Evolutionary conservation across 352 stramenopile species (phyloP), one percentile per base, ranked within the genome.

Genomic region (Pythium brachiatum): DNA sequence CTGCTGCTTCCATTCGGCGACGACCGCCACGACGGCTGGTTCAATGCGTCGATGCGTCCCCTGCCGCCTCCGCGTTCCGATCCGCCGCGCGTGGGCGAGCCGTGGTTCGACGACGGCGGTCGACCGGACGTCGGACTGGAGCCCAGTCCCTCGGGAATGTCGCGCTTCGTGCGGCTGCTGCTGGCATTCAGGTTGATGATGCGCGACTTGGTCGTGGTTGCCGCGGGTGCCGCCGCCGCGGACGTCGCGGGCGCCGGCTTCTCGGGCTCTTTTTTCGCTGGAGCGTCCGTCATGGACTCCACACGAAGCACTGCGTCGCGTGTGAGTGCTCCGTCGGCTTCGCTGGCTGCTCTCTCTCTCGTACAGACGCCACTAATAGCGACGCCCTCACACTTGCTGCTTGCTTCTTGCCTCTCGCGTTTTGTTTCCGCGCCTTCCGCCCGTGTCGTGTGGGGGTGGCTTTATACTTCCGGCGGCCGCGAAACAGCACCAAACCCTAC

Each of bases 151-250:
- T 58, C 58, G 32, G 63, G 64, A 56, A 64, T 70, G 34, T 75
- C 70, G 7, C 69, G 64, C 61, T 75, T 75, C 18, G 52, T 20
- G 43, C 66, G 55, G 46, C 23, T 69, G 61, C 61, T 69, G 31
- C 62, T 58, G 47, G 55, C 57, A 23, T 69, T 78, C 39, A 80
- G 69, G 58, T 80, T 69, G 31, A 78, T 69, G 47, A 78, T 80
- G 23, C 74, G 72, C 31, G 74, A 75, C 54, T 78, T 81, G 31
- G 59, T 44, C 9, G 41, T 27, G n/a, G 41, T 48, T 3, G 20
- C 26, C 7, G n/a, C 12, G n/a, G 41, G 5, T 2, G 41, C n/a
- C 23, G 41, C 12, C 18, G 34, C 38, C 8, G n/a, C n/a, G n/a
- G 39, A 5, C 4, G 51, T 25, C 15, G 23, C 7, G 13, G 50